These are phyloP conservation scores for Pythium periplocum DNA, from an alignment of 352 stramenopile genomes.

Conservation along the genomic window DNA sequence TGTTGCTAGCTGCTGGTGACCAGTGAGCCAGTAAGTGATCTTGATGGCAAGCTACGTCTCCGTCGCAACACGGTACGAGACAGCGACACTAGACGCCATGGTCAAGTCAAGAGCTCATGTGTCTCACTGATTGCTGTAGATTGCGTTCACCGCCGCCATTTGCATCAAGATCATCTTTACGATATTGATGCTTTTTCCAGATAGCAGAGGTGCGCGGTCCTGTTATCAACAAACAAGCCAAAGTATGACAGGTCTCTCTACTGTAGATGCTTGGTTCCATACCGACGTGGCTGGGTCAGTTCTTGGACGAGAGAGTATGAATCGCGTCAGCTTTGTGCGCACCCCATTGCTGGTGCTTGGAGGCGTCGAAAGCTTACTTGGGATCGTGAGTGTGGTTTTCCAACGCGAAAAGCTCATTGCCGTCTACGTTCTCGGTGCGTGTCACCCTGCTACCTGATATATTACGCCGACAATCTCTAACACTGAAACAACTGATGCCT, in stretches of 20 bases:
- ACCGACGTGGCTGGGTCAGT: slow-evolving; percentile 29
- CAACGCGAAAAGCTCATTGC: slow-evolving; percentile 28
- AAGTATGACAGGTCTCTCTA: neutral
- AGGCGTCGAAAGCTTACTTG: slow-evolving; percentile 25
- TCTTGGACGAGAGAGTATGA: slow-evolving; percentile 12
- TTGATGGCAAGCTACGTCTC: slow-evolving; percentile 24
- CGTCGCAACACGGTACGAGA: slow-evolving; percentile 30
- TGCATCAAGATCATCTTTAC: slow-evolving; percentile 9
- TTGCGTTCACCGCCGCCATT: neutral
- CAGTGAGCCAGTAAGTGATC: slow-evolving; percentile 28
- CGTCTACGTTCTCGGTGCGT: slow-evolving; percentile 41
- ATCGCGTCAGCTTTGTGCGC: slow-evolving; percentile 29
- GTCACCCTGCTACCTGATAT: too few species aligned
- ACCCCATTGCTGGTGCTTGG: slow-evolving; percentile 25
- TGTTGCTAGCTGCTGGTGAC: slow-evolving; percentile 29
- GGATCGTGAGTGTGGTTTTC: slow-evolving; percentile 17
- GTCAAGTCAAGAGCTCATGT: neutral
- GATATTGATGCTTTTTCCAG: slow-evolving; percentile 13
- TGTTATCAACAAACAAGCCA: neutral
- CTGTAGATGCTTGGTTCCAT: slow-evolving; percentile 47
- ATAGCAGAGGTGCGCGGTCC: slow-evolving; percentile 3
- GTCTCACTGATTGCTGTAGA: neutral
- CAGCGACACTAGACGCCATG: neutral
- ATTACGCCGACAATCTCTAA: too few species aligned
- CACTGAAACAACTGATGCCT: neutral